Percentiles rank a stretch among this genome's conserved stretches.
Evolutionary conservation across 768 basidiomycete species (phyloP).

Genomic region (Rubroboletus pulcherrimus): DNA sequence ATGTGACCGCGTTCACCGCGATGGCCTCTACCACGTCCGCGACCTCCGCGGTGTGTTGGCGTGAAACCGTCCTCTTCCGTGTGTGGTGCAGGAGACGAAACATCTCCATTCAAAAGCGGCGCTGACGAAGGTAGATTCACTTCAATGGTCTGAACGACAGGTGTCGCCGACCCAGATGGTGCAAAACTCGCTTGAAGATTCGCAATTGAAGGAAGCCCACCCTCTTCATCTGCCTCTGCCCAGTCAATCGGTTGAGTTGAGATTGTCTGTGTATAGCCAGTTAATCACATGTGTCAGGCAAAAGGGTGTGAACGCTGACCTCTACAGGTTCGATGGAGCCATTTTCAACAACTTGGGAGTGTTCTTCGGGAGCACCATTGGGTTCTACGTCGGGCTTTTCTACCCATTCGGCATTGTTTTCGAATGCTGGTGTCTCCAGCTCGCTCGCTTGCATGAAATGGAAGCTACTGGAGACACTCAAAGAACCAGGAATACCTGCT

Average conservation of each 20-base stretch:
- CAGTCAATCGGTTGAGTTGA: constrained; percentile 59
- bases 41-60: constrained; percentile 41
- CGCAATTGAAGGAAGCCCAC: constrained; percentile 72
- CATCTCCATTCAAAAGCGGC: constrained; percentile 20
- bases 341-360: constrained; percentile 9
- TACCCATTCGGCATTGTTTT: constrained; percentile 54
- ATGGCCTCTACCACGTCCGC: constrained; percentile 43
- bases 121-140: constrained; percentile 24
- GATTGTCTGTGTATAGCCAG: constrained; percentile 7
- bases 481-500: constrained; percentile 38
- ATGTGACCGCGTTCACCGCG: constrained; percentile 40
- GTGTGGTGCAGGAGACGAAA: constrained; percentile 19
- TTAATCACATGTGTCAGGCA: neutral
- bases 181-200: constrained; percentile 75
- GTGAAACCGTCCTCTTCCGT: constrained; percentile 64
- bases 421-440: constrained; percentile 53
- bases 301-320: constrained; percentile 27
- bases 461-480: constrained; percentile 53
- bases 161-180: constrained; percentile 68
- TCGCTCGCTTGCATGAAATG: constrained; percentile 83
- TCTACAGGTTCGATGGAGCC: constrained; percentile 20
- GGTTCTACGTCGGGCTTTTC: constrained; percentile 42
- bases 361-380: constrained; percentile 16
- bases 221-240: constrained; percentile 75
- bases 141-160: constrained; percentile 39